Conservation (phyloP, 2,329 filamentous ascomycete species). For the Metarhizium anisopliae region DNA sequence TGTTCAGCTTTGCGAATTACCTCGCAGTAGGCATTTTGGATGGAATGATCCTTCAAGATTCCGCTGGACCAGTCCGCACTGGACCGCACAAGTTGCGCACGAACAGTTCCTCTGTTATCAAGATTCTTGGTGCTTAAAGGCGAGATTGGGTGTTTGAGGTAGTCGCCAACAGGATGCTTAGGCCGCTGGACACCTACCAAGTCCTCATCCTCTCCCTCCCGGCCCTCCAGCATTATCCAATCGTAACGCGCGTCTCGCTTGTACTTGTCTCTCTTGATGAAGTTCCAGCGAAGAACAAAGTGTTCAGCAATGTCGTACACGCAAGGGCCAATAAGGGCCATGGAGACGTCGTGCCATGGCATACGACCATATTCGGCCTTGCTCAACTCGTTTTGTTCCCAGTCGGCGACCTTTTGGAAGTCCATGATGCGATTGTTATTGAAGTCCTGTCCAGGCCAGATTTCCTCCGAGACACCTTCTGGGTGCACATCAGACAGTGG, state of each 20-base stretch:
- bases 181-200: conserved; percentile 82
- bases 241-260: conserved; percentile 78
- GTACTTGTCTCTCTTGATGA: conserved; percentile 95
- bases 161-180: conserved; percentile 81
- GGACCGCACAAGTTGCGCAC: conserved; percentile 80
- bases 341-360: conserved; percentile 96
- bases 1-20: conserved; percentile 82
- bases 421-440: conserved; percentile 98
- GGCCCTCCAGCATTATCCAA: conserved; percentile 74
- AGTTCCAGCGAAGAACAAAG: conserved; percentile 93
- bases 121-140: conserved; percentile 58
- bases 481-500: conserved; percentile 81
- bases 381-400: conserved; percentile 86
- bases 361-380: conserved; percentile 90
- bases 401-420: conserved; percentile 82
- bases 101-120: conserved; percentile 61
- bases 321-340: conserved; percentile 82
- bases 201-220: conserved; percentile 71
- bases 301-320: conserved; percentile 94
- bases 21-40: conserved; percentile 79
- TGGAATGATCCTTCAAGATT: conserved; percentile 74
- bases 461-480: conserved; percentile 67
- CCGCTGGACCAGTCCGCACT: conserved; percentile 92
- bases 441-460: conserved; percentile 95
- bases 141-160: conserved; percentile 68